Percentiles rank a stretch among this genome's conserved stretches.
phyloP scores from a whole-genome alignment of 23 red algal species.

The Gracilaria gracilis region DNA sequence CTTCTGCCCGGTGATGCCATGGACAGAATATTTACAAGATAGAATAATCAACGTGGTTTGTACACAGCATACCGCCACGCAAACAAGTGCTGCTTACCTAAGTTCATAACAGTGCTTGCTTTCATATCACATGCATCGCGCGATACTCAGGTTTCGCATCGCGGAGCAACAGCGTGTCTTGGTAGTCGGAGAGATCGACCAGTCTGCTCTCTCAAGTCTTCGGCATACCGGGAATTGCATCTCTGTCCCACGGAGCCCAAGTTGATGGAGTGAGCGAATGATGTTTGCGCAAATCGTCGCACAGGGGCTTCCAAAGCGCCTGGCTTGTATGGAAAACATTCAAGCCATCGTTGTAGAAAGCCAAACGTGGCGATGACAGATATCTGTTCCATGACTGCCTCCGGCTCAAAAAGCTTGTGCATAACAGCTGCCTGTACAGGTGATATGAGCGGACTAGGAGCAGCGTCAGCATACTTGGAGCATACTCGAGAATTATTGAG shows the following conservation, averaged over 20 bases:
- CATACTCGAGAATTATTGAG: slow-evolving; percentile 25
- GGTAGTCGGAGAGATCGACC: slow-evolving; percentile 64
- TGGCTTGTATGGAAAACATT: slow-evolving; percentile 62
- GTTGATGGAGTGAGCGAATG: slow-evolving; percentile 42
- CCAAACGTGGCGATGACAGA: slow-evolving; percentile 57
- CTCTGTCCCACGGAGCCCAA: slow-evolving; percentile 67
- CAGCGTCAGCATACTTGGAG: slow-evolving; percentile 41
- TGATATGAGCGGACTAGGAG: slow-evolving; percentile 25
- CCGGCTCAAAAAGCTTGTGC: slow-evolving; percentile 42
- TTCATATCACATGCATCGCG: neutral
- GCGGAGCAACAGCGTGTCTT: slow-evolving; percentile 57
- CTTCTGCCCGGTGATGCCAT: neutral
- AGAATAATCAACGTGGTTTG: neutral
- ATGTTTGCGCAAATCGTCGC: slow-evolving; percentile 47
- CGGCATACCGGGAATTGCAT: slow-evolving; percentile 30
- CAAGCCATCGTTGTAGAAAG: slow-evolving; percentile 54
- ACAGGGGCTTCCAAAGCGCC: slow-evolving; percentile 60
- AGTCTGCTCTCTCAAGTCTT: slow-evolving; percentile 25
- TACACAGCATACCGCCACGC: neutral
- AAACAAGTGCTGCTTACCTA: slow-evolving; percentile 5
- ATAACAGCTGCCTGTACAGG: slow-evolving; percentile 30
- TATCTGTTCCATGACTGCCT: slow-evolving; percentile 65
- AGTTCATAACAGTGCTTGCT: neutral
- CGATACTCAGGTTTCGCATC: neutral
- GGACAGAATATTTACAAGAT: slow-evolving; percentile 2